A percentile compares a stretch with the other conserved stretches of the same genome.
Conservation (phyloP, 768 basidiomycete genomes). For the Auricularia sp. region DNA sequence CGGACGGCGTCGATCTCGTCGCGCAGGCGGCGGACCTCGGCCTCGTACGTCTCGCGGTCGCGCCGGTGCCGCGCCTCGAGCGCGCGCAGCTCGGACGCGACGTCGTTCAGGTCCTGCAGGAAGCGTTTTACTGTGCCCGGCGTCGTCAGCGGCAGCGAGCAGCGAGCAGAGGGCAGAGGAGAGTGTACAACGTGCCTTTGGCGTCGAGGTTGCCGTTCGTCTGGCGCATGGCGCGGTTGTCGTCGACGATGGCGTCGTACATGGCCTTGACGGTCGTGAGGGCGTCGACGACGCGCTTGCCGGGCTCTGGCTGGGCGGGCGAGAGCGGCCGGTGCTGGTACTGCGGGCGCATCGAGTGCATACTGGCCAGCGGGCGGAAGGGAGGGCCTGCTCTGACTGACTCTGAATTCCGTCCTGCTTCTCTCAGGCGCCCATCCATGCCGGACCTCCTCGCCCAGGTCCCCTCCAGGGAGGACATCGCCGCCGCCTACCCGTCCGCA, state of each 20-base stretch:
- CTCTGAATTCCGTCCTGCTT: background rate
- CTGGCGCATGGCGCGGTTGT: background rate
- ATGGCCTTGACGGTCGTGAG: background rate
- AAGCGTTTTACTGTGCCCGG: background rate
- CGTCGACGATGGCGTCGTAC: background rate
- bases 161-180: background rate
- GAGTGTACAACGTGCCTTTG: background rate
- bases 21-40: background rate
- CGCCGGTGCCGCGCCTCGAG: background rate
- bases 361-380: background rate
- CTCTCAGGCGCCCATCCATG: background rate
- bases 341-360: background rate
- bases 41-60: background rate
- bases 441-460: background rate
- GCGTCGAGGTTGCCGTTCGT: background rate
- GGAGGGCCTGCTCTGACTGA: background rate
- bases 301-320: background rate
- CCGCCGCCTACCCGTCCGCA: slow-evolving; percentile 57
- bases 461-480: slow-evolving; percentile 58
- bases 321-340: background rate
- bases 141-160: background rate
- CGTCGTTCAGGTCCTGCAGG: background rate
- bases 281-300: background rate
- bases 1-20: slow-evolving; percentile 1
- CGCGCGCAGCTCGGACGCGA: background rate